Conservation (phyloP, 768 basidiomycete species). For the Chlorophyllum brunneum region DNA sequence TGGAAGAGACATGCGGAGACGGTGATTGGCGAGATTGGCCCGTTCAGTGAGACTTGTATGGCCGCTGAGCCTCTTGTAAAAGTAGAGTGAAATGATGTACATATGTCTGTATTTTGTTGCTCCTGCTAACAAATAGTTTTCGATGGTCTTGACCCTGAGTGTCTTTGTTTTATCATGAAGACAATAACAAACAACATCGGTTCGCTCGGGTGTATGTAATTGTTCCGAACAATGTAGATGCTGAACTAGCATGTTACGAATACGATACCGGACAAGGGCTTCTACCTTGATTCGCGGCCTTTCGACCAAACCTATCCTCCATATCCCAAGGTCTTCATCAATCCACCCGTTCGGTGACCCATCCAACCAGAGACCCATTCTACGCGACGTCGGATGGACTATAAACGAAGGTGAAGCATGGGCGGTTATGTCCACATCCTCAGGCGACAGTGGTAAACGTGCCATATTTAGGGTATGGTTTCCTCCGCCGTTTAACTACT, state of each 20-base stretch:
- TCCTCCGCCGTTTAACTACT: not conserved
- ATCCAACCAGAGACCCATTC: constrained; percentile 36
- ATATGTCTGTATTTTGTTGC: too few relatives aligned
- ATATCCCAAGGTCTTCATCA: constrained; percentile 42
- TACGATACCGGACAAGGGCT: not conserved
- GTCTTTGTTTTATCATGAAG: too few relatives aligned
- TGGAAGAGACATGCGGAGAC: not conserved
- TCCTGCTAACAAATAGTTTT: too few relatives aligned
- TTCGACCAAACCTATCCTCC: constrained; percentile 23
- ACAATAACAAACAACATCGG: too few relatives aligned
- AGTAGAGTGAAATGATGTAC: too few relatives aligned
- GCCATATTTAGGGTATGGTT: constrained; percentile 58
- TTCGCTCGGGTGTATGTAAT: too few relatives aligned
- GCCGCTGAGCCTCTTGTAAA: not conserved
- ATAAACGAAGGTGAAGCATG: constrained; percentile 62
- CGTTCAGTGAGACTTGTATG: constrained; percentile 9
- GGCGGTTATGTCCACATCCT: constrained; percentile 68
- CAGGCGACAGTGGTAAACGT: constrained; percentile 44
- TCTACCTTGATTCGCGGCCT: not conserved
- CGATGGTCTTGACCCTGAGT: too few relatives aligned
- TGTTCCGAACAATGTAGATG: too few relatives aligned
- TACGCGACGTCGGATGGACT: constrained; percentile 55
- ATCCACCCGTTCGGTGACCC: constrained; percentile 60
- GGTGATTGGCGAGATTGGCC: not conserved
- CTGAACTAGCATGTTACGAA: not conserved